Evolutionary conservation across 495 filamentous ascomycete species (phyloP).

Genomic region (Astrothelium macrocarpum): DNA sequence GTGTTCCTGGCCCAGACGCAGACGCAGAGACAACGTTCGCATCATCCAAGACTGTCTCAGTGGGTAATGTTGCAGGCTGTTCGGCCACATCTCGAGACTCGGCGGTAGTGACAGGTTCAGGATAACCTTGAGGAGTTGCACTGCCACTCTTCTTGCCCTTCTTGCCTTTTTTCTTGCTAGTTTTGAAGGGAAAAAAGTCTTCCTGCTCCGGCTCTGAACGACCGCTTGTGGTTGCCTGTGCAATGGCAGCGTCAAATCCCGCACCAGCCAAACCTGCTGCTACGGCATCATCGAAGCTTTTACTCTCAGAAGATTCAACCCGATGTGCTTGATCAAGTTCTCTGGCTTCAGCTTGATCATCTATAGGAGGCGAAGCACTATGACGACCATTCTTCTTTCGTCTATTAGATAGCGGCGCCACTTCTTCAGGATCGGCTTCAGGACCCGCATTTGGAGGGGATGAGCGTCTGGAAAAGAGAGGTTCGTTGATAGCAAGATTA

Average conservation of each 20-base stretch:
- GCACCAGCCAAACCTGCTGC: slow-evolving; percentile 10
- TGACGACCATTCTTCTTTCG: slow-evolving; percentile 15
- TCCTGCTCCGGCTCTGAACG: neutral
- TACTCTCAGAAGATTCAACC: slow-evolving; percentile 2
- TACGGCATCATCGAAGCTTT: slow-evolving; percentile 12
- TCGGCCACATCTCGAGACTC: neutral
- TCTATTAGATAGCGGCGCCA: slow-evolving; percentile 18
- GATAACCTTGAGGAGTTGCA: neutral
- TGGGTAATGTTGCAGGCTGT: neutral
- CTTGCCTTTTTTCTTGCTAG: slow-evolving; percentile 22
- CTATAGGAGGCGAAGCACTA: neutral
- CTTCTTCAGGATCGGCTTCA: slow-evolving; percentile 29
- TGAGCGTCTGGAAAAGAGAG: slow-evolving; percentile 21
- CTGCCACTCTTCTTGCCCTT: slow-evolving; percentile 9
- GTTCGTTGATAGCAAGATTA: slow-evolving; percentile 27
- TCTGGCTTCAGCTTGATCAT: neutral
- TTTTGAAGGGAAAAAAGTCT: slow-evolving; percentile 12
- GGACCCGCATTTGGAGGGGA: slow-evolving; percentile 22
- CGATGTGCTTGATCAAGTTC: neutral
- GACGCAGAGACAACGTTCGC: neutral
- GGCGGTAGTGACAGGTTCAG: neutral
- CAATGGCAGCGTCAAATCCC: slow-evolving; percentile 19
- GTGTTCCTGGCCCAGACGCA: neutral
- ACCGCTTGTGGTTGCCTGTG: slow-evolving; percentile 5
- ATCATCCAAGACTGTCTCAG: neutral